phyloP scores from a whole-genome alignment of 2,329 filamentous ascomycete species.

The Leptographium galeiforme region DNA sequence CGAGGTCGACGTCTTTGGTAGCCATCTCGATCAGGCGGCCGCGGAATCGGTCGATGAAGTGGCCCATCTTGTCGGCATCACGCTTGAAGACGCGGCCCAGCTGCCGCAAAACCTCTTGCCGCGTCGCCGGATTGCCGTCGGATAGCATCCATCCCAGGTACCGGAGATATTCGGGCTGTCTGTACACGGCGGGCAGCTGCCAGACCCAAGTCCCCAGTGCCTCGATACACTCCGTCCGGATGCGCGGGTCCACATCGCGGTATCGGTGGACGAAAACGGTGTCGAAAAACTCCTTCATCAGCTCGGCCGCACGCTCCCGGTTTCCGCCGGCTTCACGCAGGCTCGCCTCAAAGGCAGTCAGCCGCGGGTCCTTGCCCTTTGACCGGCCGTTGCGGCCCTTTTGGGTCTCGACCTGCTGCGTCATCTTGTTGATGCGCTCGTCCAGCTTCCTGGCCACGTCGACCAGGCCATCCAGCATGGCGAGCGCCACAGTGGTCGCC shows the following conservation, averaged over 20 bases:
- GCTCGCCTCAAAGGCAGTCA: constrained; percentile 58
- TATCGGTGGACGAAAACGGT: constrained; percentile 92
- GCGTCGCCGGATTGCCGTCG: constrained; percentile 59
- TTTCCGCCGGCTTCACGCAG: constrained; percentile 57
- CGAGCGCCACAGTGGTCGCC: constrained; percentile 69
- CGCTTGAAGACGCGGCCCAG: constrained; percentile 67
- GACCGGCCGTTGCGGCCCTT: constrained; percentile 51
- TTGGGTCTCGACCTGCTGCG: constrained; percentile 68
- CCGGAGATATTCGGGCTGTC: constrained; percentile 78
- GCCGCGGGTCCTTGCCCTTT: constrained; percentile 55
- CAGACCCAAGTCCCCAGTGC: constrained; percentile 83
- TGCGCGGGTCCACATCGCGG: constrained; percentile 80
- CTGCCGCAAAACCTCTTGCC: constrained; percentile 78
- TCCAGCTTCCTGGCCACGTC: constrained; percentile 29
- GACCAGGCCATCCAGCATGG: constrained; percentile 64
- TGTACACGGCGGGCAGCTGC: constrained; percentile 72
- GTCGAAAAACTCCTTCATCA: constrained; percentile 78
- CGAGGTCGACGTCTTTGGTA: constrained; percentile 66
- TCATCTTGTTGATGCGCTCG: constrained; percentile 55
- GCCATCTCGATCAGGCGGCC: constrained; percentile 85
- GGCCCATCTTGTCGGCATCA: constrained; percentile 69
- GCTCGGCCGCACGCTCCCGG: constrained; percentile 54
- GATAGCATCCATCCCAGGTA: constrained; percentile 95
- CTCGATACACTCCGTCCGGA: constrained; percentile 77
- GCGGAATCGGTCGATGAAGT: constrained; percentile 88